Evolutionary conservation across 371 early-diverging fungal species (phyloP).

Genomic region (Mortierella sp.): DNA sequence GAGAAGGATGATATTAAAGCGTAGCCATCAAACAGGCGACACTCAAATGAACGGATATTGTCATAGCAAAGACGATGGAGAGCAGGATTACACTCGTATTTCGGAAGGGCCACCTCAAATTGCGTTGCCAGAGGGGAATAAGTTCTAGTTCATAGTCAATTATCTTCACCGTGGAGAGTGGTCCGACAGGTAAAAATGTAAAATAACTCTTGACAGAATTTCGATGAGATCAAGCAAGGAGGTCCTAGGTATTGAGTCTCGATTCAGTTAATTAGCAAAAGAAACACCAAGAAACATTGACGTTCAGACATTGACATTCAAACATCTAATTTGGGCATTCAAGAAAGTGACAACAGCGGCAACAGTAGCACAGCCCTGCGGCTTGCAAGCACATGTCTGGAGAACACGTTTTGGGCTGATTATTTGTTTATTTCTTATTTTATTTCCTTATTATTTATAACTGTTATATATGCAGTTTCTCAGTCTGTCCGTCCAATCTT

Average conservation of each 20-base stretch:
- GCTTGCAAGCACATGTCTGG: no score
- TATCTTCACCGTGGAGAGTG: constrained; percentile 1
- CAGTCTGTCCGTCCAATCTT: constrained; percentile 28
- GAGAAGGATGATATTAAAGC: neutral
- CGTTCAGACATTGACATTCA: no score
- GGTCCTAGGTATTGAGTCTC: neutral
- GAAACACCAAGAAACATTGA: no score
- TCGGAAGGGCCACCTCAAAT: constrained; percentile 9
- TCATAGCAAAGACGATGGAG: neutral
- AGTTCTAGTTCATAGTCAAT: constrained; percentile 9
- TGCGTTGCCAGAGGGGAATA: constrained; percentile 2
- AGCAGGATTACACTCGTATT: neutral
- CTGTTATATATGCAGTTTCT: neutral
- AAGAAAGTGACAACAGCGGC: neutral
- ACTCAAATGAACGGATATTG: constrained; percentile 15
- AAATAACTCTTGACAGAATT: constrained; percentile 1
- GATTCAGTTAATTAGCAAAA: neutral
- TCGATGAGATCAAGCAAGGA: constrained; percentile 14
- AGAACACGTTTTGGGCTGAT: no score
- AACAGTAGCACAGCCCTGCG: no score
- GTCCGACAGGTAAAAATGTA: constrained; percentile 7
- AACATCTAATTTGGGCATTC: no score
- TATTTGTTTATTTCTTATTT: no score
- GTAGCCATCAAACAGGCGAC: constrained; percentile 14
- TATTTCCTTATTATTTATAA: no score